Evolutionary conservation across 1,284 basidiomycete genomes (phyloP).

Genomic region (Melampsora americana): DNA sequence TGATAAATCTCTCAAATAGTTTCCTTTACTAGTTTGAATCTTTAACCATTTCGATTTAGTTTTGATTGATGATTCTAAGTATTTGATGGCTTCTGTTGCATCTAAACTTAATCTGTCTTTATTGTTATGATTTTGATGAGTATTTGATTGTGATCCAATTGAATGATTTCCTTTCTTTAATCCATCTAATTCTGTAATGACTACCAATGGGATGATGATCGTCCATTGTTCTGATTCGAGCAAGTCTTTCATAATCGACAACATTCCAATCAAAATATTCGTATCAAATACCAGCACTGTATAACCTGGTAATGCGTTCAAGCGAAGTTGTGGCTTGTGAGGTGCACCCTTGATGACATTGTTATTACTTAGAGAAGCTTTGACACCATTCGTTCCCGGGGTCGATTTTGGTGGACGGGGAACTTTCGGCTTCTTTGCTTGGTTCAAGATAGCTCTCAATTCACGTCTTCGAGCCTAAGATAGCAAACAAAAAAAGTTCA

Average conservation of each 20-base stretch:
- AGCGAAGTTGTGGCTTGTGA: slow-evolving; percentile 20
- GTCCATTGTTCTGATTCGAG: slow-evolving; percentile 82
- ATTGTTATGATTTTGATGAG: slow-evolving; percentile 53
- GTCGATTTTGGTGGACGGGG: slow-evolving; percentile 51
- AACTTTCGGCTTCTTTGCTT: slow-evolving; percentile 21
- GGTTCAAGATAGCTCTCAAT: slow-evolving; percentile 50
- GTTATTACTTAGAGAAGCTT: slow-evolving; percentile 17
- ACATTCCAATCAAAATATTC: slow-evolving; percentile 80
- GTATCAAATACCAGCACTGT: slow-evolving; percentile 89
- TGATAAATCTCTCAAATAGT: slow-evolving; percentile 78
- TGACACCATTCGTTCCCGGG: slow-evolving; percentile 46
- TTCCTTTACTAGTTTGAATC: slow-evolving; percentile 89
- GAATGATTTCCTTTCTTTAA: slow-evolving; percentile 65
- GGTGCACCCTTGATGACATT: not conserved
- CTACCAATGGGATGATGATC: slow-evolving; percentile 83
- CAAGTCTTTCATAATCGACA: slow-evolving; percentile 68
- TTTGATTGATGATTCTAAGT: slow-evolving; percentile 71
- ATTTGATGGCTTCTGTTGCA: slow-evolving; percentile 69
- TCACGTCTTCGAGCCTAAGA: slow-evolving; percentile 37
- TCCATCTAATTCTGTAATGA: slow-evolving; percentile 93
- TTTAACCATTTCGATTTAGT: slow-evolving; percentile 75
- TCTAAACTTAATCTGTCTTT: slow-evolving; percentile 49
- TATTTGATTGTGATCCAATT: slow-evolving; percentile 55
- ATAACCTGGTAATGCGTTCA: slow-evolving; percentile 76
- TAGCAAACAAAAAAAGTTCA: slow-evolving; percentile 43